These are phyloP conservation scores for Aspergillus floridensis DNA, from an alignment of 2,329 filamentous ascomycete species.

Conservation along the genomic window DNA sequence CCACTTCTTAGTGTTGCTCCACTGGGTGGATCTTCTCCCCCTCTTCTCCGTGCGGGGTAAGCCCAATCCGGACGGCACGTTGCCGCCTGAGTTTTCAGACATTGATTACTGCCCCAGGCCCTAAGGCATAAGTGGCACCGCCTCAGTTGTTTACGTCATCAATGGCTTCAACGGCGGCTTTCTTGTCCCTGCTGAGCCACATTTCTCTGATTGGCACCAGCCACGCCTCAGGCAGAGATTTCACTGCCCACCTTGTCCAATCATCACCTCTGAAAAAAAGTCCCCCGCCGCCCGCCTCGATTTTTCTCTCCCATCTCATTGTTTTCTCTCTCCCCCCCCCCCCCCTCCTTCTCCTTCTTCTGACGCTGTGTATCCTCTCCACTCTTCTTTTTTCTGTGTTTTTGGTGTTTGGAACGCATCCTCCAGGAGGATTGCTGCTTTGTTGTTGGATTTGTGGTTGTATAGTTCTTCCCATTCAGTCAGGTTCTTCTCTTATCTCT, in stretches of 20 bases:
- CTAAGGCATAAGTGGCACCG: slow-evolving; percentile 3
- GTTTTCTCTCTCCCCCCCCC: slow-evolving; percentile 6
- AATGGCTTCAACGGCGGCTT: not conserved
- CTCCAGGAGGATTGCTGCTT: slow-evolving; percentile 5
- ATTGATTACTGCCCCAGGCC: not conserved
- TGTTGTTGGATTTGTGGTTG: not conserved
- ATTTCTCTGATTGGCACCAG: not conserved
- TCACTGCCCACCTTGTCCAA: slow-evolving; percentile 8
- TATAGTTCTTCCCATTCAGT: slow-evolving; percentile 1
- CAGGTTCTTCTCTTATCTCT: not conserved
- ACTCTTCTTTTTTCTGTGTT: slow-evolving; percentile 7
- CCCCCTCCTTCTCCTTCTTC: slow-evolving; percentile 3
- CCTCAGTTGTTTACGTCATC: not conserved
- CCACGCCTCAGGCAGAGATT: slow-evolving; percentile 22
- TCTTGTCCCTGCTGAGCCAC: not conserved
- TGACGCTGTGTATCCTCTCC: slow-evolving; percentile 5
- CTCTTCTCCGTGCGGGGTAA: slow-evolving; percentile 19
- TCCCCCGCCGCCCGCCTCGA: slow-evolving; percentile 10
- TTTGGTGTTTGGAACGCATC: slow-evolving; percentile 6
- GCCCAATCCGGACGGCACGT: not conserved
- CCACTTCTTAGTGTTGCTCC: not conserved
- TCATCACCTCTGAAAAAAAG: slow-evolving; percentile 4
- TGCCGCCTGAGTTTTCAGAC: slow-evolving; percentile 1
- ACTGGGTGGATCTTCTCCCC: not conserved
- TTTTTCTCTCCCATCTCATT: slow-evolving; percentile 8